These are phyloP conservation scores for Trichoderma simmonsii DNA, from an alignment of 2,329 filamentous ascomycete species.

Conservation along the genomic window DNA sequence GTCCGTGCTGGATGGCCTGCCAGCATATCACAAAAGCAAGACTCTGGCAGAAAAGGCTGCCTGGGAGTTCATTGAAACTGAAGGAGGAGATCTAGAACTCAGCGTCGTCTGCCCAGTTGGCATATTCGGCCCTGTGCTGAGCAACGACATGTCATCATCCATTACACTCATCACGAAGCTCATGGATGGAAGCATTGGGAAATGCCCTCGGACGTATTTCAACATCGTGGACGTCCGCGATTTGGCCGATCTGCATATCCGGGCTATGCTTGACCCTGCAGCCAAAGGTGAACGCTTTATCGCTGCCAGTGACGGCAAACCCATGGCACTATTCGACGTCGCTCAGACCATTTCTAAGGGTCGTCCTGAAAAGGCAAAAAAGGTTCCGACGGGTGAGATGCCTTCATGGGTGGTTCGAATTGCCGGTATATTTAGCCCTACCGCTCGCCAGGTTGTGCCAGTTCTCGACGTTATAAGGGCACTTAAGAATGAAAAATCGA, in stretches of 20 bases:
- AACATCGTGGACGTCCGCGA: conserved; percentile 31
- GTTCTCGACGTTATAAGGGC: not conserved
- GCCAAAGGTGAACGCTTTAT: conserved; percentile 30
- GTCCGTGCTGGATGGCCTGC: conserved; percentile 26
- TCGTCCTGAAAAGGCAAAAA: not conserved
- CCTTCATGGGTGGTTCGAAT: not conserved
- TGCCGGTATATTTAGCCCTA: not conserved
- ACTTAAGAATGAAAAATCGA: not conserved
- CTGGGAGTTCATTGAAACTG: conserved; percentile 28
- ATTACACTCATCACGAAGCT: not conserved
- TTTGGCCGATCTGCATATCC: conserved; percentile 27
- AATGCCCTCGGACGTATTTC: conserved; percentile 23
- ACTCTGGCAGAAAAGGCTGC: conserved; percentile 29
- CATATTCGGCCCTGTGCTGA: conserved; percentile 31
- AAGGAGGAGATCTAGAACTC: conserved; percentile 28
- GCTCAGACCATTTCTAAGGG: not conserved
- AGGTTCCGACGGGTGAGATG: not conserved
- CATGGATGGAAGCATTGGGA: not conserved
- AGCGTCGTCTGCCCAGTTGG: conserved; percentile 28
- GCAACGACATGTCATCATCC: conserved; percentile 18
- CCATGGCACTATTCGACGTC: not conserved
- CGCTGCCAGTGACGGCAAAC: conserved; percentile 18
- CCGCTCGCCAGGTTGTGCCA: not conserved
- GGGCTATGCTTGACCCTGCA: conserved; percentile 2
- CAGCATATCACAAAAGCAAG: conserved; percentile 24